phyloP scores from a whole-genome alignment of 1,284 basidiomycete genomes.

The Ustilago cynodontis region DNA sequence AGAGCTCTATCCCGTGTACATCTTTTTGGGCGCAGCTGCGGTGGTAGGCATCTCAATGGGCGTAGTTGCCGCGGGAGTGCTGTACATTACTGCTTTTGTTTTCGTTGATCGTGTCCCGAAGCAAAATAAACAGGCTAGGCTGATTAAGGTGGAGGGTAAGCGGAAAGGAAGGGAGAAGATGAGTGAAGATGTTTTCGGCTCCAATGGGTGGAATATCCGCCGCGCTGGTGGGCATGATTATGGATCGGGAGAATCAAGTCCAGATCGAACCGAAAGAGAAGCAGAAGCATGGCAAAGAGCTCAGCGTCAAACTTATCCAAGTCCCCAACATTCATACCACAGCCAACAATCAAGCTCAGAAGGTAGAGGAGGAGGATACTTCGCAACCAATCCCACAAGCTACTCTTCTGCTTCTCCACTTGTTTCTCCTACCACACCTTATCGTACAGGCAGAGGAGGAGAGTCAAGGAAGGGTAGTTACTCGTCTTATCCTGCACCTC shows the following conservation, averaged over 20 bases:
- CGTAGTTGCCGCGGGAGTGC: constrained; percentile 12
- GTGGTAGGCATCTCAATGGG: constrained; percentile 42
- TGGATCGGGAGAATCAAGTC: background rate
- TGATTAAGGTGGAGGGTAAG: background rate
- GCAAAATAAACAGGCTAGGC: background rate
- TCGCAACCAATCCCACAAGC: background rate
- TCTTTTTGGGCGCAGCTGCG: constrained; percentile 47
- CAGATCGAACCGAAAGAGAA: too few relatives aligned
- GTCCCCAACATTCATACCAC: background rate
- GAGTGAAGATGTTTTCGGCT: background rate
- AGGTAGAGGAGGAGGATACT: background rate
- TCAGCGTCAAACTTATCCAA: background rate
- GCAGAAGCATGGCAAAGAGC: background rate
- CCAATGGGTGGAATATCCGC: too few relatives aligned
- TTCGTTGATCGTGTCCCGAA: constrained; percentile 34
- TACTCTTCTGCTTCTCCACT: constrained; percentile 12
- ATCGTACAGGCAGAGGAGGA: constrained; percentile 1
- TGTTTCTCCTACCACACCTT: constrained; percentile 10
- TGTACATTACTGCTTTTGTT: constrained; percentile 37
- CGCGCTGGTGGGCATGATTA: too few relatives aligned
- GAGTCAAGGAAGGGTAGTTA: background rate
- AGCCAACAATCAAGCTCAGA: background rate
- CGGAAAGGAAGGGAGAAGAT: background rate
- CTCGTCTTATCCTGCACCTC: constrained; percentile 3
- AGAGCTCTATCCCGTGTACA: constrained; percentile 54